Evolutionary conservation across 2,329 filamentous ascomycete genomes (phyloP), one percentile per base, ranked within the genome.

Genomic region (Sclerotinia trifoliorum): DNA sequence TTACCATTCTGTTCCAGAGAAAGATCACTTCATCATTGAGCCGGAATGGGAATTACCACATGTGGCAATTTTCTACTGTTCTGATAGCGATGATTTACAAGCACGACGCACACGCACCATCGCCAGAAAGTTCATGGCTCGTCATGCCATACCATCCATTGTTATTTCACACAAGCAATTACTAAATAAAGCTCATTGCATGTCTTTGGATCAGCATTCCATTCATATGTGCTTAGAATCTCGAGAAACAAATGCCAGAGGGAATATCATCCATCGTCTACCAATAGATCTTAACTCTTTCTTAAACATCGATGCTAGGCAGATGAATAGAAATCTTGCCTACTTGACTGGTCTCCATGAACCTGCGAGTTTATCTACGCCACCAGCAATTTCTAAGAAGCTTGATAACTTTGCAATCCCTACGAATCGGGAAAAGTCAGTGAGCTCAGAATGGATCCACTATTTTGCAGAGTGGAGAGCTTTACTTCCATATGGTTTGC

Each of bases 251-350:
- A 77, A 77, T 55, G 74, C 73, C 26, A 74, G 77, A 68, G 75
- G 76, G 29, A 77, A 73, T 39, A 76, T 78, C 24, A 75, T 79
- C 29, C 78, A 81, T 65, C 78, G 81, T 51, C 74, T 84, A 21
- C 83, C 83, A 8, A 81, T 85, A 65, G 83, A 85, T 70, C 74
- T 84, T 24, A 74, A 75, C 2, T 83, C 82, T 15, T 85, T 85
- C 71, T 76, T 82, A 67, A 82, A 82, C 69, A 81, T 85, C 69
- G 83, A 85, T 72, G 80, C 81, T 39, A 79, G 83, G 61, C 83
- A 85, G 75, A 82, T 85, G 80, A 85, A 85, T 73, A 79, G 83
- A 69, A 84, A 84, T 70, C 74, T 85, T 29, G 82, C 83, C n/a
- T 82, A 81, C 67, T 74, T 85, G 51, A 83, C 83, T 60, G 74